phyloP scores from a whole-genome alignment of 2,329 filamentous ascomycete genomes.

The Colletotrichum filicis region DNA sequence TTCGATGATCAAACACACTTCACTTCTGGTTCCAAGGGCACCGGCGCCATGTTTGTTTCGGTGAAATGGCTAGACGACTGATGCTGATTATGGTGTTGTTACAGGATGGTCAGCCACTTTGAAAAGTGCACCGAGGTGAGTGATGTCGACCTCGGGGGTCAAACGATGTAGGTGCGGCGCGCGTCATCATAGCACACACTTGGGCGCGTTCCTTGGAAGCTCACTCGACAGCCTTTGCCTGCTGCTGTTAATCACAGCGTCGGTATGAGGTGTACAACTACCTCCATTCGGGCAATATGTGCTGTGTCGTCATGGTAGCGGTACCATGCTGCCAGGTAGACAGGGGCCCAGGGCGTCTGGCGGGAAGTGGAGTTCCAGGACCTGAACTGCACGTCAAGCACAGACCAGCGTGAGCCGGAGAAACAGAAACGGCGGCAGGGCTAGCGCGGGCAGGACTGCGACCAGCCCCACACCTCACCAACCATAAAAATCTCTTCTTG shows the following conservation, averaged over 20 bases:
- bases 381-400: neutral
- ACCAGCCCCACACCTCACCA: constrained; percentile 17
- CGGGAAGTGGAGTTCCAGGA: neutral
- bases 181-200: constrained; percentile 30
- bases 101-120: neutral
- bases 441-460: constrained; percentile 3
- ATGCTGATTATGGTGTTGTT: neutral
- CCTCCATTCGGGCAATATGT: neutral
- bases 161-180: constrained; percentile 6
- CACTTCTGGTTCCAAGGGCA: constrained; percentile 38
- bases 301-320: constrained; percentile 8
- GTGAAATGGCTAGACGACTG: neutral
- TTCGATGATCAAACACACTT: constrained; percentile 31
- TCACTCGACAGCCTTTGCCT: constrained; percentile 12
- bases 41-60: constrained; percentile 39
- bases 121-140: neutral
- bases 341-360: neutral
- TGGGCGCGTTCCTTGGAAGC: constrained; percentile 25
- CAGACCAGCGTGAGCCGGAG: constrained; percentile 23
- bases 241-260: neutral
- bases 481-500: constrained; percentile 34
- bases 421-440: constrained; percentile 17
- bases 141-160: neutral
- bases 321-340: neutral
- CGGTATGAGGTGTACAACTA: constrained; percentile 15